Conservation (phyloP, 139 green algal species). For the Chlorella sp. region DNA sequence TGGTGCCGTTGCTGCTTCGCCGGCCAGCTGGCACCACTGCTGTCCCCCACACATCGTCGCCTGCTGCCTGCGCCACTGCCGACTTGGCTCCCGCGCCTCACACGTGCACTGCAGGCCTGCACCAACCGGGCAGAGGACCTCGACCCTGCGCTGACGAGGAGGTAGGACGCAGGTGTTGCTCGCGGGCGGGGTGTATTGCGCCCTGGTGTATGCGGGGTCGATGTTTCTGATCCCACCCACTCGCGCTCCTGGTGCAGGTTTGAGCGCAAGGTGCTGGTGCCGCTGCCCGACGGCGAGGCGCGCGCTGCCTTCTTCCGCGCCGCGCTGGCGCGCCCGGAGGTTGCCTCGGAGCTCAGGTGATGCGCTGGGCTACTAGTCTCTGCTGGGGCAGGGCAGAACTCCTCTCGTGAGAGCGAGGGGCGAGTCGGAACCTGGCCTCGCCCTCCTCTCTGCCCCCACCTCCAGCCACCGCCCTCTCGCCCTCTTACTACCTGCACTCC, state of each 20-base stretch:
- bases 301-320: slow-evolving; percentile 46
- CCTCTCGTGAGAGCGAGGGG: too few relatives aligned
- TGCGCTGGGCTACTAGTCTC: too few relatives aligned
- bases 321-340: slow-evolving; percentile 1
- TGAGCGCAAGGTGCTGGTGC: slow-evolving; percentile 54
- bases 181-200: not conserved
- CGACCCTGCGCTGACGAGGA: slow-evolving; percentile 58
- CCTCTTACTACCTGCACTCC: too few relatives aligned
- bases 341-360: slow-evolving; percentile 8
- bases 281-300: slow-evolving; percentile 40
- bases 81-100: too few relatives aligned
- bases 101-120: slow-evolving; percentile 61
- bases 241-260: slow-evolving; percentile 30
- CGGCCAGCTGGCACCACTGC: too few relatives aligned
- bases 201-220: not conserved
- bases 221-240: not conserved
- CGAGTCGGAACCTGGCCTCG: too few relatives aligned
- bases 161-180: not conserved
- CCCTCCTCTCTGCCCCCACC: too few relatives aligned
- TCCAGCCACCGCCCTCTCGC: too few relatives aligned
- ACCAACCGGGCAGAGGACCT: slow-evolving; percentile 70
- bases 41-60: too few relatives aligned
- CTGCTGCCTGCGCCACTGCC: too few relatives aligned
- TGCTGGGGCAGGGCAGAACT: too few relatives aligned
- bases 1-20: too few relatives aligned